Evolutionary conservation across 2,329 filamentous ascomycete species (phyloP).

Genomic region (Thermothelomyces thermophilus): DNA sequence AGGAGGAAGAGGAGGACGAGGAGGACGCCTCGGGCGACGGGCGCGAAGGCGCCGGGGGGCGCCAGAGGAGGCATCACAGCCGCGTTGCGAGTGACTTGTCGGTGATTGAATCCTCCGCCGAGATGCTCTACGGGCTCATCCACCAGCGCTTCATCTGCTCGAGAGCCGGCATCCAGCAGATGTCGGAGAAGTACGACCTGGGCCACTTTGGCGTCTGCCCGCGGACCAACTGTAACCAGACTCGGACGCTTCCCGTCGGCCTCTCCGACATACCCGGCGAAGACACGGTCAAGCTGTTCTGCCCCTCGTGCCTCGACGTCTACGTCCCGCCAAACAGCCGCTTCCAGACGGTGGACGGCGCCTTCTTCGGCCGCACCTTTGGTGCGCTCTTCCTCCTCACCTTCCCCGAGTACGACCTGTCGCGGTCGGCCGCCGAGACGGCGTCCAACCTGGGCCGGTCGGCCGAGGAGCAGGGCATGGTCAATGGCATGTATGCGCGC

Average conservation of each 20-base stretch:
- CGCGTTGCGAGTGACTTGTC: conserved; percentile 88
- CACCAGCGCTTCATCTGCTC: conserved; percentile 98
- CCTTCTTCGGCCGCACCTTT: conserved; percentile 97
- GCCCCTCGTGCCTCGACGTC: conserved; percentile 91
- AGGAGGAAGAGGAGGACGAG: conserved; percentile 70
- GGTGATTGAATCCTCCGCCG: conserved; percentile 94
- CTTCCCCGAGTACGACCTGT: conserved; percentile 90
- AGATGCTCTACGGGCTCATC: conserved; percentile 95
- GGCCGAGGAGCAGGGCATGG: conserved; percentile 43
- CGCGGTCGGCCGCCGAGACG: conserved; percentile 60
- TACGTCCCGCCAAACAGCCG: conserved; percentile 96
- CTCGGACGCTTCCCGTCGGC: conserved; percentile 86
- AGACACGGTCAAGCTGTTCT: conserved; percentile 98
- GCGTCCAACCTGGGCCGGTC: conserved; percentile 36
- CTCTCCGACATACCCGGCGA: conserved; percentile 91
- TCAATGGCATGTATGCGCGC: conserved; percentile 80
- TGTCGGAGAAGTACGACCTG: conserved; percentile 98
- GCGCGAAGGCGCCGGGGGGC: conserved; percentile 45
- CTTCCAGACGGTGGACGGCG: conserved; percentile 94
- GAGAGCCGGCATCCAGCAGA: conserved; percentile 91
- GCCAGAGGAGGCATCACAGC: conserved; percentile 69
- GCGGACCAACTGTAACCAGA: conserved; percentile 85
- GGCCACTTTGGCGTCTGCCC: conserved; percentile 95
- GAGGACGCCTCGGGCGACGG: conserved; percentile 64
- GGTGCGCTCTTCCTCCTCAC: conserved; percentile 97